A percentile compares a stretch with the other conserved stretches of the same genome.
Evolutionary conservation across 2,329 filamentous ascomycete genomes (phyloP).

Genomic region (Monosporascus sp.): DNA sequence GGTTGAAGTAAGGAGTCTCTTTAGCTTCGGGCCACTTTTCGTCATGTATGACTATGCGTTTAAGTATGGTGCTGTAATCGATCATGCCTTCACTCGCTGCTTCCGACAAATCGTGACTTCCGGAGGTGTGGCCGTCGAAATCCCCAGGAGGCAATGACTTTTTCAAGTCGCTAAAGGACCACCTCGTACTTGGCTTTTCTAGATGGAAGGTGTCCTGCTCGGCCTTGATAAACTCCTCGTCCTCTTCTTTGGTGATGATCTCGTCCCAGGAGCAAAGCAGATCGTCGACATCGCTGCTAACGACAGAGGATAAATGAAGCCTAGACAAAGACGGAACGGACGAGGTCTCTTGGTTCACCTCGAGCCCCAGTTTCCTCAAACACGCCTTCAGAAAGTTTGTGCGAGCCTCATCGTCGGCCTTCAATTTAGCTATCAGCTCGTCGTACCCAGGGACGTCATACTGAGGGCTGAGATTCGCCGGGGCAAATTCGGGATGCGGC

Average conservation of each 20-base stretch:
- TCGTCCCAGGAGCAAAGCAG: constrained; percentile 62
- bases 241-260: constrained; percentile 59
- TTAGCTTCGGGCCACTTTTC: constrained; percentile 60
- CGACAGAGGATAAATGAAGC: constrained; percentile 72
- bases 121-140: constrained; percentile 14
- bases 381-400: constrained; percentile 74
- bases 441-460: constrained; percentile 64
- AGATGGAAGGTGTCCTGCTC: constrained; percentile 81
- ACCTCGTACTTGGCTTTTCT: constrained; percentile 58
- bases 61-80: constrained; percentile 69
- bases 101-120: constrained; percentile 12
- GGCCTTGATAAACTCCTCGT: constrained; percentile 67
- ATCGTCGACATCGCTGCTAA: constrained; percentile 59
- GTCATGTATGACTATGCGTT: constrained; percentile 70
- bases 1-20: constrained; percentile 81
- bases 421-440: constrained; percentile 61
- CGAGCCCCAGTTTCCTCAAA: constrained; percentile 74
- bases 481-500: constrained; percentile 91
- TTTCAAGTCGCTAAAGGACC: constrained; percentile 51
- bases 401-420: constrained; percentile 63
- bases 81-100: constrained; percentile 52
- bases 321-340: constrained; percentile 73
- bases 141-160: constrained; percentile 42
- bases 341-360: constrained; percentile 63
- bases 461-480: constrained; percentile 67